Base-by-base conservation (phyloP, 2,329 filamentous ascomycete species). In the Elsinoe ampelina region DNA sequence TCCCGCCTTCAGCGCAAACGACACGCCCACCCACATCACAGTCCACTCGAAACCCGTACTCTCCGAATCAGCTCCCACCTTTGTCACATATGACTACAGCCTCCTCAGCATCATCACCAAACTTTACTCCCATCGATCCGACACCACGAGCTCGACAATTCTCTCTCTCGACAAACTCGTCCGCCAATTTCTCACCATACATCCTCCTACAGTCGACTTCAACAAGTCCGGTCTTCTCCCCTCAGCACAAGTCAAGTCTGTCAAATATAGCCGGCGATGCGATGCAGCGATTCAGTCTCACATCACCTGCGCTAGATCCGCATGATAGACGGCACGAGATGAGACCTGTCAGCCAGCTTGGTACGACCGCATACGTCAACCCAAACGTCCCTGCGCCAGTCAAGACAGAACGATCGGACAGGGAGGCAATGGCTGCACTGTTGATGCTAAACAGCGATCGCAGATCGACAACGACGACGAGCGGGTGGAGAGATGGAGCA, bases 381-480 rank as follows among this genome's bases (percentile, higher is more conserved):
- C 6, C 48, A 17, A 4, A 3, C 3, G 26, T 19, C 3, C 26
- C 45, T 50, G 32, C 48, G 17, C 48, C 32, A 7, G 22, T 50
- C 10, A 55, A 54, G 20, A 65, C 68, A 43, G 60, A 68, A 47
- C 63, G 72, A 63, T 68, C 74, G 30, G 75, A 78, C 42, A 85
- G 90, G 59, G 89, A 93, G 68, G 91, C 89, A 1, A 93, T 89
- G 6, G 85, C 89, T 11, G 91, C 90, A 2, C 70, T 95, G 63
- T 71, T 95, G 68, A 95, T 95, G 90, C 75, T 96, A 58, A 95
- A 91, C 62, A 83, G 78, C 55, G 89, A 93, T 68, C 80, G 88
- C 39, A 78, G 88, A 35, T 15, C 19, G 12, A 43, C 32, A 7
- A 19, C 13, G 3, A 8, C 19, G n/a, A 19, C n/a, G 72, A 66